Evolutionary conservation across 116 monocot genomes (phyloP), one percentile per base, ranked within the genome.

Genomic region (Posidonia oceanica): DNA sequence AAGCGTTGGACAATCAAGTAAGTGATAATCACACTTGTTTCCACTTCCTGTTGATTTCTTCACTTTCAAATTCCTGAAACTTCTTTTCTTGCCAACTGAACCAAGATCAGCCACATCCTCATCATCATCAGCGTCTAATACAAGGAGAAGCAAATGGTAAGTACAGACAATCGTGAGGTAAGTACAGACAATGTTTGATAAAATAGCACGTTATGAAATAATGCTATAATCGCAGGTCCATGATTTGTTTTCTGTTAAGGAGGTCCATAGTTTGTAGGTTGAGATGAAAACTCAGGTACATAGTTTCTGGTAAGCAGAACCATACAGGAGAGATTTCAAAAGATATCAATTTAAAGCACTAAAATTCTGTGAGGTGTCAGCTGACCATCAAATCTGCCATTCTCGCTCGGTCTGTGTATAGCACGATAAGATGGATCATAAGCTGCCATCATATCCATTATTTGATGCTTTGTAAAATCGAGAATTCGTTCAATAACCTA

Each of bases 401-500:
- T 93, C 80, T 86, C 88, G 82, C 40, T 81, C 75, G 84, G 78
- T 78, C 84, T 90, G 29, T 86, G 72, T 64, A 84, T 81, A 23
- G 73, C 83, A 36, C 79, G 76, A 67, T 75, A 84, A 22, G 75
- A 73, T 66, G 99, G 93, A 75, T 88, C 93, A 75, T 73, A 88
- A 52, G 86, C 86, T 72, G 86, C 74, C 72, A 99, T 88, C 67
- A 78, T 69, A 10, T 88, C 90, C 81, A 79, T 84, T 15, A 99
- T 86, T 75, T 99, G 93, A 77, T 86, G 83, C 74, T 90, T 86
- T 72, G 93, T 80, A 21, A 93, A 83, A 75, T 99, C 99, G 74
- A 99, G 62, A 84, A 93, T 84, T 56, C 93, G 77, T 69, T 99
- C 99, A 73, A 99, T 99, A 56, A 92, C 71, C 99, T 99, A 87